Evolutionary conservation across 169 alveolate species (phyloP), one percentile per base, ranked within the genome.

Genomic region (Plasmodium gonderi): DNA sequence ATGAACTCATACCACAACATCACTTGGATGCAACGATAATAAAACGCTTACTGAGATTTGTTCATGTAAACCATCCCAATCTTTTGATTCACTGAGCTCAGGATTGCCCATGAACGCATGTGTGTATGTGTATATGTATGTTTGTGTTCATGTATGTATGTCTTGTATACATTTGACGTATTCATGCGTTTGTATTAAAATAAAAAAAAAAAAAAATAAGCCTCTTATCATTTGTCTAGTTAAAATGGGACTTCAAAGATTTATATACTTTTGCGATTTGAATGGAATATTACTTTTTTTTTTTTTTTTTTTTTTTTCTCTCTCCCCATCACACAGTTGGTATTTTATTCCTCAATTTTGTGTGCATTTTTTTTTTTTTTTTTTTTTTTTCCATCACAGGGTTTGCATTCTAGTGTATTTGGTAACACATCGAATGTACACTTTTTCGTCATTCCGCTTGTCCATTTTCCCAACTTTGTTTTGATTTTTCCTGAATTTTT

Each of bases 41-140:
- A 40, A 64, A 31, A 69, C 44, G 60, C 20, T 68, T 90, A 51
- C 51, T 90, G 40, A 65, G 49, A 67, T 90, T 90, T 90, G 60
- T 90, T 38, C 79, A 90, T 90, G 44, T 29, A 29, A 90, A 90
- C 9, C 94, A 90, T 26, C 94, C 94, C 40, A 29, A 60, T 90
- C 81, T 90, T 38, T 90, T 31, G 49, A 45, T 44, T 79, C 38
- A 69, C 31, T 4, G 23, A 42, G 1, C 31, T 23, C 14, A 11
- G 33, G 20, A 33, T 65, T 64, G 23, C 77, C 12, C 12, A 20
- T 11, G 64, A 4, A 40, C 40, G 14, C 49, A n/a, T 33, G 68
- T 44, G 77, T 11, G 33, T 79, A 51, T 72, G 33, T 26, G n/a
- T n/a, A n/a, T n/a, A n/a, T n/a, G n/a, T n/a, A n/a, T n/a, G n/a